Evolutionary conservation across 106 monocot species (phyloP).

Genomic region (Iris macrosiphon): DNA sequence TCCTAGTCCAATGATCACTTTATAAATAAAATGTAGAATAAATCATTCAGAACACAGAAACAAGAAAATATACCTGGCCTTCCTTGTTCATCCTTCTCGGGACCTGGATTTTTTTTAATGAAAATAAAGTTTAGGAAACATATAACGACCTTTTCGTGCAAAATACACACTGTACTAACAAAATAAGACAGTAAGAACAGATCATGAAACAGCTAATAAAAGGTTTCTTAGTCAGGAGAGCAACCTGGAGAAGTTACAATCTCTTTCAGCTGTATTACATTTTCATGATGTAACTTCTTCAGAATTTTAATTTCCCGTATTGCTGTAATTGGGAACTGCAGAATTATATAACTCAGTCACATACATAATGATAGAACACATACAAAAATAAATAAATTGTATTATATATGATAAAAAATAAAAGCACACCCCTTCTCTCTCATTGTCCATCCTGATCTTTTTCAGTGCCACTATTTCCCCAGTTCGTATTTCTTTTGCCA

Average conservation of each 20-base stretch:
- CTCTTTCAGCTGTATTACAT: constrained; percentile 92
- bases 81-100: constrained; percentile 94
- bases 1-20: not conserved
- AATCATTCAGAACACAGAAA: not conserved
- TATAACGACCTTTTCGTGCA: not conserved
- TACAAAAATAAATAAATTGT: not conserved
- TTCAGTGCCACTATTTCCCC: constrained; percentile 95
- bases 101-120: constrained; percentile 37
- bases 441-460: constrained; percentile 97
- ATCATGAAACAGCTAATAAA: not conserved
- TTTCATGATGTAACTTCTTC: constrained; percentile 95
- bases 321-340: constrained; percentile 93
- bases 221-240: not conserved
- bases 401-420: not conserved
- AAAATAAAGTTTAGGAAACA: constrained; percentile 4
- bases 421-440: constrained; percentile 78
- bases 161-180: too few species aligned
- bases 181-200: not conserved
- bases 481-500: constrained; percentile 87
- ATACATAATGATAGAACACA: not conserved
- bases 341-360: not conserved
- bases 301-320: constrained; percentile 98
- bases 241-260: constrained; percentile 96
- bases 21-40: not conserved
- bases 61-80: constrained; percentile 39